Evolutionary conservation across 176 grass and related monocot genomes (phyloP).

Genomic region (Oryza australiensis): DNA sequence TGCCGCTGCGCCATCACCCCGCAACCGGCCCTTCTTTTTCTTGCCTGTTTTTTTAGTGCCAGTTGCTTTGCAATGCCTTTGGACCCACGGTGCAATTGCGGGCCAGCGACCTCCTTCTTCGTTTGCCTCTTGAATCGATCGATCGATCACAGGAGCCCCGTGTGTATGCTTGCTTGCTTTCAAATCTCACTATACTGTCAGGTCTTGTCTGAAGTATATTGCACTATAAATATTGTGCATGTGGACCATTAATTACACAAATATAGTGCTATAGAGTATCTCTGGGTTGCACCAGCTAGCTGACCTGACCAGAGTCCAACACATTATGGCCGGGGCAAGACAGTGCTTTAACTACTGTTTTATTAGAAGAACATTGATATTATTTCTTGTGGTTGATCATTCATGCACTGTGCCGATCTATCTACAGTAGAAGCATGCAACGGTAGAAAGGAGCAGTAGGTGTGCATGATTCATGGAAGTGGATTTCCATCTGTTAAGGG

Average conservation of each 20-base stretch:
- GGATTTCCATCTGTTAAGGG: too few relatives aligned
- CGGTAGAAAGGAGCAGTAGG: neutral
- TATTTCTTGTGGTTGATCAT: constrained; percentile 19
- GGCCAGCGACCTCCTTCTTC: neutral
- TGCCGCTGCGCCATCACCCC: constrained; percentile 18
- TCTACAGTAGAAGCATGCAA: neutral
- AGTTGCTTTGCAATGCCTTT: neutral
- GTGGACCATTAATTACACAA: neutral
- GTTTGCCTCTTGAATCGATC: neutral
- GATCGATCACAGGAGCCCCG: constrained; percentile 41
- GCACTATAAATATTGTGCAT: constrained; percentile 6
- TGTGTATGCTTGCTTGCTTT: constrained; percentile 27
- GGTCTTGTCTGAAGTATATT: constrained; percentile 43
- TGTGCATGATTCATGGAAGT: neutral
- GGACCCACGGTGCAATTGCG: constrained; percentile 12
- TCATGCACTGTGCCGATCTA: neutral
- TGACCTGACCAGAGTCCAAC: too few relatives aligned
- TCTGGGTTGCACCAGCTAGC: constrained; percentile 13
- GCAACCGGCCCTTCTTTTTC: neutral
- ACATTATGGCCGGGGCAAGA: constrained; percentile 18
- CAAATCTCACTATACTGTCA: constrained; percentile 16
- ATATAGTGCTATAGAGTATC: neutral
- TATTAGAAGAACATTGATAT: neutral
- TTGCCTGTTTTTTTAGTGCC: neutral
- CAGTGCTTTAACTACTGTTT: constrained; percentile 26